Base-by-base conservation (phyloP, 73 alveolate genomes). In the Tetrahymena elliotti region DNA sequence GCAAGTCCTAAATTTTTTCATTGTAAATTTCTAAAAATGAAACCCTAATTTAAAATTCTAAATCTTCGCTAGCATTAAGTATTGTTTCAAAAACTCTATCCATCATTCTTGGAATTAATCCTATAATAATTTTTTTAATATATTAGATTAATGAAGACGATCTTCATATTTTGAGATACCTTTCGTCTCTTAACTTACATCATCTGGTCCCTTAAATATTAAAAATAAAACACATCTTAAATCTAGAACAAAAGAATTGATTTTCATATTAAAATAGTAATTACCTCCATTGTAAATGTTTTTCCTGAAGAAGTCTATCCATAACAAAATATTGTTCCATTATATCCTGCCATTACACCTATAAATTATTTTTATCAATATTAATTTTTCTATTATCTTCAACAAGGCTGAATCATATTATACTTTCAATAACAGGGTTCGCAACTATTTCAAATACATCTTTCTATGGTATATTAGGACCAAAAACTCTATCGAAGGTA, bases 261-360 rank as follows among this genome's bases (percentile, higher is more conserved):
- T 27, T n/a, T 6, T 27, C 36, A 68, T 68, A 27, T 27, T 16
- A 16, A 68, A 22, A 31, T 6, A 18, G 3, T 18, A 92, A 83
- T 68, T 93, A 98, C 99, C 94, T 98, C 99, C 99, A 99, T 99
- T 16, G 99, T 98, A 95, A 96, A 97, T 31, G 99, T 98, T 94
- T 99, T 99, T 52, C 99, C 99, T 84, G 99, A 96, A 31, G 99
- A 99, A 27, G 99, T 99, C 96, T 99, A 97, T 20, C 99, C 99
- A 96, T 99, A 99, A 31, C 99, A 99, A 96, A 99, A 99, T 10
- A 99, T 97, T 2, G 99, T 99, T 9, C 99, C 99, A 96, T 98
- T 99, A 97, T 97, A 99, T 31, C 99, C 99, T 92, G 97, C 97
- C 95, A 99, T 96, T 53, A 98, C 98, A 83, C 99, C 98, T 96